These are phyloP conservation scores for Chytridium lagenaria DNA, from an alignment of 371 early-diverging fungal genomes.

Conservation along the genomic window DNA sequence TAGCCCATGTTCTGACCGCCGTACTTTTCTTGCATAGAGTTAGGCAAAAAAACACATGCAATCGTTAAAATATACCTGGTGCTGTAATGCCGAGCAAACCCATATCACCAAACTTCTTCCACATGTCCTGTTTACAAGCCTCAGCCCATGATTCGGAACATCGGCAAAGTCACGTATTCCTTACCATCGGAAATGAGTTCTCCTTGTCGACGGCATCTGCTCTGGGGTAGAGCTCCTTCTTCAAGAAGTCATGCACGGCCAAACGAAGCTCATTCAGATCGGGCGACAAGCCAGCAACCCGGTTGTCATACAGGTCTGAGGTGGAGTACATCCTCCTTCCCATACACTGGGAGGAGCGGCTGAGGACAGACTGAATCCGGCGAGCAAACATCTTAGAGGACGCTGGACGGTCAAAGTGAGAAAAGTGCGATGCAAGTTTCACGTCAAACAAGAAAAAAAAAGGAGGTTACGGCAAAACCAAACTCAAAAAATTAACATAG, in stretches of 20 bases:
- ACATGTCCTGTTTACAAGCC: constrained; percentile 74
- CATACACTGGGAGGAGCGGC: neutral
- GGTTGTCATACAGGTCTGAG: constrained; percentile 70
- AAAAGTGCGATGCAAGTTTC: too few relatives aligned
- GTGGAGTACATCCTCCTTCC: constrained; percentile 16
- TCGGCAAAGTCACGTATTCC: neutral
- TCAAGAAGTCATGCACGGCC: constrained; percentile 79
- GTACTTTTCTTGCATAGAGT: constrained; percentile 58
- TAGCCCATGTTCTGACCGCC: constrained; percentile 94
- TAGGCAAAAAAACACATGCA: neutral
- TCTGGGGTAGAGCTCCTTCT: constrained; percentile 84
- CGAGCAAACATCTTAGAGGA: neutral
- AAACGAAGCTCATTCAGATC: constrained; percentile 68
- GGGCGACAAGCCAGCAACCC: constrained; percentile 75
- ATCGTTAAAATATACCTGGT: constrained; percentile 49
- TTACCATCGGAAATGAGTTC: constrained; percentile 86
- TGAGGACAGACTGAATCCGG: neutral
- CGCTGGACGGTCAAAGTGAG: too few relatives aligned
- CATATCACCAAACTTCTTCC: constrained; percentile 96
- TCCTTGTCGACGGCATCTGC: constrained; percentile 84
- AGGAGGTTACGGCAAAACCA: too few relatives aligned
- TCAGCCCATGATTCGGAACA: constrained; percentile 4
- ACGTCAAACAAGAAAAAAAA: too few relatives aligned
- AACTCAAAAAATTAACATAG: too few relatives aligned
- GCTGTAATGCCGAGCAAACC: constrained; percentile 95